Evolutionary conservation across 1,284 basidiomycete genomes (phyloP).

Genomic region (Puccinia brachypodii): DNA sequence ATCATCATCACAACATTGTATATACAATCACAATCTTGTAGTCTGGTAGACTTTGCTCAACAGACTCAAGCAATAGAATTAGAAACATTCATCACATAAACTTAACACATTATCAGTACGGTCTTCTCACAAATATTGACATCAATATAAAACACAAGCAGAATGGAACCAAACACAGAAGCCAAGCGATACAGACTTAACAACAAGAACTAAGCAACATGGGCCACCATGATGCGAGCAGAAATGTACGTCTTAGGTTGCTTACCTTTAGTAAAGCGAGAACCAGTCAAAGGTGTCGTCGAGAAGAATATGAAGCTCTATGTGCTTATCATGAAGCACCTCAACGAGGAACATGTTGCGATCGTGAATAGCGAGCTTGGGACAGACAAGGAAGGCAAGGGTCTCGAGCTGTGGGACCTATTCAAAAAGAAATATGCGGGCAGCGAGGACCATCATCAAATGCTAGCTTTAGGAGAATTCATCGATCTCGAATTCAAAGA

Average conservation of each 20-base stretch:
- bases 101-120: slow-evolving; percentile 2
- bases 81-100: neutral
- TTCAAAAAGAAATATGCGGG: slow-evolving; percentile 1
- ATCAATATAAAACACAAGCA: neutral
- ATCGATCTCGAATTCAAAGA: neutral
- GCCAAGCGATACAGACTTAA: neutral
- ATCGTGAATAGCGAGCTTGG: neutral
- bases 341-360: neutral
- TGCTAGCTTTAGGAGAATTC: neutral
- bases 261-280: neutral
- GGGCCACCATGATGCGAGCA: neutral
- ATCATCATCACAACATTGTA: neutral
- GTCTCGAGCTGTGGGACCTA: neutral
- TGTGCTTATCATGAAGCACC: neutral
- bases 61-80: neutral
- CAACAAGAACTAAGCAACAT: neutral
- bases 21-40: neutral
- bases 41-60: neutral
- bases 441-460: neutral
- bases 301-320: slow-evolving; percentile 7
- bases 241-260: neutral
- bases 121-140: neutral
- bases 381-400: neutral
- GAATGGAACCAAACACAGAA: neutral
- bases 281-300: neutral